These are phyloP conservation scores for Botrytis deweyae DNA, from an alignment of 2,329 filamentous ascomycete genomes.

Conservation along the genomic window DNA sequence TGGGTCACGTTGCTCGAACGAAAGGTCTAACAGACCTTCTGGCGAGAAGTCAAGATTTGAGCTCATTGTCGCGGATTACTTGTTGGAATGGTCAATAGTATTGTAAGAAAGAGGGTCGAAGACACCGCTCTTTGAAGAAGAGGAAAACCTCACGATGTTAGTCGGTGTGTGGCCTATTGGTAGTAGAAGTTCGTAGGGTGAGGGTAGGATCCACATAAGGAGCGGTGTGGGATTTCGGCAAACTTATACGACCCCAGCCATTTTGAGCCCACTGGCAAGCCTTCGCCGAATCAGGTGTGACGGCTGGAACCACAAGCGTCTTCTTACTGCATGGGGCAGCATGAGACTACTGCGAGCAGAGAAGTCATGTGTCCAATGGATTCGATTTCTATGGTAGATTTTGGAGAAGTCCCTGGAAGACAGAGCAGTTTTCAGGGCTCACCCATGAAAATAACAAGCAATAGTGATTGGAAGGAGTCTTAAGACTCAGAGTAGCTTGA, in stretches of 20 bases:
- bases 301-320: slow-evolving; percentile 19
- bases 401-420: slow-evolving; percentile 13
- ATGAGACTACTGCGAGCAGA: slow-evolving; percentile 22
- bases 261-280: slow-evolving; percentile 18
- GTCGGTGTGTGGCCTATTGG: slow-evolving; percentile 36
- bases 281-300: slow-evolving; percentile 20
- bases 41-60: slow-evolving; percentile 58
- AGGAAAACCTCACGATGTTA: slow-evolving; percentile 36
- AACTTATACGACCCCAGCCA: slow-evolving; percentile 28
- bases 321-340: slow-evolving; percentile 22
- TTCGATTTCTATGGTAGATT: slow-evolving; percentile 14
- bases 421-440: slow-evolving; percentile 13
- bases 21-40: slow-evolving; percentile 61
- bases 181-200: slow-evolving; percentile 29
- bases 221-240: slow-evolving; percentile 32
- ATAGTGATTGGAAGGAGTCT: slow-evolving; percentile 6
- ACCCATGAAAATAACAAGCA: slow-evolving; percentile 13
- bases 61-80: slow-evolving; percentile 48
- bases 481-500: slow-evolving; percentile 4
- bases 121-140: slow-evolving; percentile 41
- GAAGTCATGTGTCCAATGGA: slow-evolving; percentile 22
- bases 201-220: slow-evolving; percentile 31
- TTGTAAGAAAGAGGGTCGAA: slow-evolving; percentile 43
- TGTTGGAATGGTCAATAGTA: slow-evolving; percentile 45
- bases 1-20: slow-evolving; percentile 57